phyloP scores from a whole-genome alignment of 768 basidiomycete genomes.

The Gyrodon lividus region DNA sequence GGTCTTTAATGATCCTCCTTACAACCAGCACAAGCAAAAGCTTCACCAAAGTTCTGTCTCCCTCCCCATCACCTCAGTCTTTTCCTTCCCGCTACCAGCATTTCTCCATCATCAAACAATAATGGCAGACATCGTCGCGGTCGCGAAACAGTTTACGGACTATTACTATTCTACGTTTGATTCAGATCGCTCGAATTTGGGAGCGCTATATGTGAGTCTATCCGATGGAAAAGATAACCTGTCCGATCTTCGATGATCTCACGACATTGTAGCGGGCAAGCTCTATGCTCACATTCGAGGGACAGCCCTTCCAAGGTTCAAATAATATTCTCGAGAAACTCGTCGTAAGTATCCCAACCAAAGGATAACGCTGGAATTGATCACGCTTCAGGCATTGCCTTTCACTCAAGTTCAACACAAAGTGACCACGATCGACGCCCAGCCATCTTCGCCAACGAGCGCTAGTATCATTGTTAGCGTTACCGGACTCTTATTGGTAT shows the following conservation, averaged over 20 bases:
- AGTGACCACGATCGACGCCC: slow-evolving; percentile 81
- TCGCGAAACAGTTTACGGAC: slow-evolving; percentile 77
- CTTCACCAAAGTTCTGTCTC: background rate
- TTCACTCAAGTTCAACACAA: slow-evolving; percentile 82
- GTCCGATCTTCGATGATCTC: slow-evolving; percentile 30
- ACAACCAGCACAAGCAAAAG: too few species aligned
- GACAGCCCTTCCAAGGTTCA: slow-evolving; percentile 52
- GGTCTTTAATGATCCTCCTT: background rate
- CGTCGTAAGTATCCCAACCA: slow-evolving; percentile 44
- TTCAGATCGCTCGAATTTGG: slow-evolving; percentile 51
- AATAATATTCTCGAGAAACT: slow-evolving; percentile 69
- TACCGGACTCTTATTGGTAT: slow-evolving; percentile 79
- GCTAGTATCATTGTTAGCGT: slow-evolving; percentile 78
- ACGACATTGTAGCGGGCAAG: slow-evolving; percentile 52
- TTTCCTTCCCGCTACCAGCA: slow-evolving; percentile 11
- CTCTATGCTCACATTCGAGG: slow-evolving; percentile 90
- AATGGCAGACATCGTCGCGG: slow-evolving; percentile 71
- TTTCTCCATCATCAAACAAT: slow-evolving; percentile 19
- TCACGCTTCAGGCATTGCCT: slow-evolving; percentile 56
- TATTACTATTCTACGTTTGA: slow-evolving; percentile 88
- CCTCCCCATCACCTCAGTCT: slow-evolving; percentile 1
- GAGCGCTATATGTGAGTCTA: slow-evolving; percentile 72
- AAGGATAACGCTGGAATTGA: background rate
- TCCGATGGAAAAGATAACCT: background rate
- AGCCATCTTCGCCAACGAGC: slow-evolving; percentile 65